phyloP scores from a whole-genome alignment of 2,329 filamentous ascomycete genomes.

The Ophiostoma australiae region DNA sequence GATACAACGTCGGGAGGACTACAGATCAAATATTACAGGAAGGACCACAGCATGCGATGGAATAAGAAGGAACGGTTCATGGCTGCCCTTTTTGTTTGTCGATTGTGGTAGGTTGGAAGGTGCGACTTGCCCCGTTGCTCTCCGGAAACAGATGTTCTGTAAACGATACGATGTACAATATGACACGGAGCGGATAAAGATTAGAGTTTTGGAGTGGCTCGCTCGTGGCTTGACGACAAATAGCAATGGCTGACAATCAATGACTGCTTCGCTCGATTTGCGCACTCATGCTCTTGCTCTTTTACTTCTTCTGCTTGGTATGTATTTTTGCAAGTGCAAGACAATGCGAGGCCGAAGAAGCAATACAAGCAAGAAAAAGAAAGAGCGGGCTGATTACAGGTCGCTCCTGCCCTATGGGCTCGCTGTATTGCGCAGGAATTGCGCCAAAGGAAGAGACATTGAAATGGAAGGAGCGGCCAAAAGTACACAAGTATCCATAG shows the following conservation, averaged over 20 bases:
- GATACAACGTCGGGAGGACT: not conserved
- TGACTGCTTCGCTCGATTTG: not conserved
- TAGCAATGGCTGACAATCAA: not conserved
- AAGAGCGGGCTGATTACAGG: not conserved
- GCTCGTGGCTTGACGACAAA: not conserved
- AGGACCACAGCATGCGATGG: not conserved
- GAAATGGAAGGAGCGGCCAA: not conserved
- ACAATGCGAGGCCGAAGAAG: not conserved
- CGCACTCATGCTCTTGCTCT: not conserved
- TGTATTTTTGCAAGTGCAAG: not conserved
- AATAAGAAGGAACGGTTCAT: not conserved
- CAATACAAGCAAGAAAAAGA: not conserved
- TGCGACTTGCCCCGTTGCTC: not conserved
- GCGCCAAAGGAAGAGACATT: not conserved
- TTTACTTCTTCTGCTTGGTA: not conserved
- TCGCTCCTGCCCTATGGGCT: not conserved
- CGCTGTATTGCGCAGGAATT: not conserved
- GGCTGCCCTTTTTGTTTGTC: not conserved
- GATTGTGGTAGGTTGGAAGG: not conserved
- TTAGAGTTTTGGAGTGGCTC: not conserved
- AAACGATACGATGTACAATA: too few species aligned
- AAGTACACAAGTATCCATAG: slow-evolving; percentile 3
- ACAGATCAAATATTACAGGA: not conserved
- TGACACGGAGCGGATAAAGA: not conserved
- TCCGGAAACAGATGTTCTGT: not conserved